Evolutionary conservation across 305 asterid species (phyloP).

Genomic region (Coffea humblotiana): DNA sequence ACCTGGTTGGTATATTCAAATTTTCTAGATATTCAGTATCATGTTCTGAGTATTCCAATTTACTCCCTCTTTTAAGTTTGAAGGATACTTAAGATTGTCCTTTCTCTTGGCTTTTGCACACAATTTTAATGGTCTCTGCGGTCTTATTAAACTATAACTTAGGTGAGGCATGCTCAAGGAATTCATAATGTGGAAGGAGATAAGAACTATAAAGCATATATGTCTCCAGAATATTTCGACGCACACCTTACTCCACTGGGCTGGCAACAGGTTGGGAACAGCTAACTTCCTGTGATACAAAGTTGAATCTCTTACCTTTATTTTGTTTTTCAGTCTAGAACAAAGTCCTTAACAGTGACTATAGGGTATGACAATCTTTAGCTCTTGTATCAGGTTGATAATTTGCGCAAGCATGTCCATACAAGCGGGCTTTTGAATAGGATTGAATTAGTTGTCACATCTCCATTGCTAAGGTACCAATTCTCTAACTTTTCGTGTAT

Average conservation of each 20-base stretch:
- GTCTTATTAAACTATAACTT: conserved; percentile 44
- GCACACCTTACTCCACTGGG: conserved; percentile 85
- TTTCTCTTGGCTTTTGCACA: conserved; percentile 32
- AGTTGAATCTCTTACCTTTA: conserved; percentile 6
- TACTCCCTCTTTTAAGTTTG: conserved; percentile 38
- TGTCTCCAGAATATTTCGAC: conserved; percentile 83
- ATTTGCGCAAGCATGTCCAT: conserved; percentile 79
- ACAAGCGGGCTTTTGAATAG: conserved; percentile 68
- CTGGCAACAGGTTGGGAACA: conserved; percentile 72
- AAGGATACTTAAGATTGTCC: conserved; percentile 41
- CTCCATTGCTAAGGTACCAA: conserved; percentile 79
- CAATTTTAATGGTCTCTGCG: conserved; percentile 37
- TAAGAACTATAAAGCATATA: conserved; percentile 62
- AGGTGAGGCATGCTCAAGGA: conserved; percentile 98
- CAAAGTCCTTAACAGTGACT: neutral
- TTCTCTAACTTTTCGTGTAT: conserved; percentile 1
- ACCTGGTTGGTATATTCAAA: conserved; percentile 69
- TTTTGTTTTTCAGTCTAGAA: conserved; percentile 6
- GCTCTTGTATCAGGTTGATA: conserved; percentile 66
- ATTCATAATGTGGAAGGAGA: conserved; percentile 85
- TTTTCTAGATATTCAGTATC: conserved; percentile 27
- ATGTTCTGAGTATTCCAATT: conserved; percentile 38
- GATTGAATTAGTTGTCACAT: conserved; percentile 77
- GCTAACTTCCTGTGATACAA: conserved; percentile 9
- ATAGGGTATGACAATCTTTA: conserved; percentile 24